Percentiles rank a stretch among this genome's conserved stretches.
Conservation (phyloP, 495 filamentous ascomycete genomes). For the Lophium mytilinum region DNA sequence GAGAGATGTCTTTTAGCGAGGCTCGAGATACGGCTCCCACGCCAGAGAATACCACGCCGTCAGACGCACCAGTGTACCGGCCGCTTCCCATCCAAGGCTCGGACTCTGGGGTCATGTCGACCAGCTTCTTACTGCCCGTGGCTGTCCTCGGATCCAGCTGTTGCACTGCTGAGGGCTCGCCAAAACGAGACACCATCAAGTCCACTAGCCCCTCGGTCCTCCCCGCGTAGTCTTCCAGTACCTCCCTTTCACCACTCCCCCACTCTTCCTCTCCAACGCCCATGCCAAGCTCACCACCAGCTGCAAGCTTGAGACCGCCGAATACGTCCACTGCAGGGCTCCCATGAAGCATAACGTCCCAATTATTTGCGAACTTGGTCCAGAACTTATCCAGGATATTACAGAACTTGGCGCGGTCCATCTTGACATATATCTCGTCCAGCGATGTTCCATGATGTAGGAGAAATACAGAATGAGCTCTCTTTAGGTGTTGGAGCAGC, state of each 20-base stretch:
- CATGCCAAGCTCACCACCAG: constrained; percentile 82
- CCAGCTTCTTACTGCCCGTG: background rate
- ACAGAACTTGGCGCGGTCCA: constrained; percentile 54
- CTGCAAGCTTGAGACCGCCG: constrained; percentile 80
- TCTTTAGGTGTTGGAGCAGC: constrained; percentile 68
- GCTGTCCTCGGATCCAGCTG: background rate
- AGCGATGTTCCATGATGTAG: constrained; percentile 75
- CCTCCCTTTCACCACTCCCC: constrained; percentile 84
- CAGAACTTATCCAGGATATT: constrained; percentile 68
- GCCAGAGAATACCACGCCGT: constrained; percentile 80
- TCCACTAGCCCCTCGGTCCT: constrained; percentile 66
- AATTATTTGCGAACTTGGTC: constrained; percentile 68
- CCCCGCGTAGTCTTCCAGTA: constrained; percentile 72
- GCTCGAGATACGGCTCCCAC: constrained; percentile 56
- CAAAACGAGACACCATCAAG: constrained; percentile 78
- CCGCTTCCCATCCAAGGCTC: constrained; percentile 61
- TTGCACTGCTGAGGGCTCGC: constrained; percentile 39
- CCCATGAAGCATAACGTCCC: constrained; percentile 84
- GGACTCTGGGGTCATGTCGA: constrained; percentile 7
- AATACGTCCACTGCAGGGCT: constrained; percentile 76
- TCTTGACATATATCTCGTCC: constrained; percentile 52
- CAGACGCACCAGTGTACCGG: constrained; percentile 53
- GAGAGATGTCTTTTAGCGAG: constrained; percentile 58
- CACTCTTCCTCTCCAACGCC: constrained; percentile 92
- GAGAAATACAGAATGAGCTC: constrained; percentile 76